These are phyloP conservation scores for Verticillium longisporum DNA, from an alignment of 2,329 filamentous ascomycete species.

Conservation along the genomic window DNA sequence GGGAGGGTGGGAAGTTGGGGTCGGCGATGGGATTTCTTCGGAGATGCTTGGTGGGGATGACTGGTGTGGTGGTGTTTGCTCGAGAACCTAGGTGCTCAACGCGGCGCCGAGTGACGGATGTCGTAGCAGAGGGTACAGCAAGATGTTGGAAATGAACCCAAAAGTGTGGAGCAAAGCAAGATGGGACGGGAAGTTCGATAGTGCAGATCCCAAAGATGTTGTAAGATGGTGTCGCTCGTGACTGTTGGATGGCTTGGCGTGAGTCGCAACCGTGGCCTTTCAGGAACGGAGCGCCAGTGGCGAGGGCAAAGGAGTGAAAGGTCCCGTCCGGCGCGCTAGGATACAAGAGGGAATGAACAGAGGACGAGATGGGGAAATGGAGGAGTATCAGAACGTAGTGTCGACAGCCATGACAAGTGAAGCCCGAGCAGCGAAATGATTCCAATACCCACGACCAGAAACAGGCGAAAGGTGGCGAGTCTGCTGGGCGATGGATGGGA, in stretches of 20 bases:
- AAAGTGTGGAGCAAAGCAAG: background rate
- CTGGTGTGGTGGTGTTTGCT: background rate
- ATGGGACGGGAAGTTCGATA: background rate
- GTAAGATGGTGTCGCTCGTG: background rate
- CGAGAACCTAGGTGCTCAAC: too few relatives aligned
- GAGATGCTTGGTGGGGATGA: background rate
- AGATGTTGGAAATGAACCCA: background rate
- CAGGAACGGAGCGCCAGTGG: slow-evolving; percentile 1
- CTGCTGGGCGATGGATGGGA: background rate
- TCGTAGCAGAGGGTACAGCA: too few relatives aligned
- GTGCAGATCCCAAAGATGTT: background rate
- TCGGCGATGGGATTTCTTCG: background rate
- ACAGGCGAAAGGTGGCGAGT: background rate
- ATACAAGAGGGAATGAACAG: too few relatives aligned
- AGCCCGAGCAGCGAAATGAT: background rate
- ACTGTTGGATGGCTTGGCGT: background rate
- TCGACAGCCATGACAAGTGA: background rate
- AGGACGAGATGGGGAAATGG: background rate
- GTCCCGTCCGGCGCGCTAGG: background rate
- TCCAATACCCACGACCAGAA: too few relatives aligned
- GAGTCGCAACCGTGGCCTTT: slow-evolving; percentile 3
- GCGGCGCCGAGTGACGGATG: too few relatives aligned
- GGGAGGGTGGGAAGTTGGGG: background rate
- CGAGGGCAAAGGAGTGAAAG: background rate
- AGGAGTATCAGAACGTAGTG: background rate